Evolutionary conservation across 352 stramenopile species (phyloP).

Genomic region (Heterotrichella gracilis): DNA sequence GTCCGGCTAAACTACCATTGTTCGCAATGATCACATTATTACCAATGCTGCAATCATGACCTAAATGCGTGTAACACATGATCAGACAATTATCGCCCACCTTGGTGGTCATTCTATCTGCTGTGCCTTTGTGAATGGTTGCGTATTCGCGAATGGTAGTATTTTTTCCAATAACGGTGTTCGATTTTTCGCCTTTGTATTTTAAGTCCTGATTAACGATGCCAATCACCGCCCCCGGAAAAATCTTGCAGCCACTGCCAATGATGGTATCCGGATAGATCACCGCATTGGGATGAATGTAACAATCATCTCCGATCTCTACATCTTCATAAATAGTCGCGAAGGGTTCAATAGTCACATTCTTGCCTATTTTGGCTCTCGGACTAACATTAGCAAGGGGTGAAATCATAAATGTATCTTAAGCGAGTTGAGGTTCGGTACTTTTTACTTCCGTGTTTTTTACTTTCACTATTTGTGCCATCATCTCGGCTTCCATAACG

Average conservation of each 20-base stretch:
- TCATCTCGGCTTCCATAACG: not conserved
- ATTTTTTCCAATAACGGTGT: not conserved
- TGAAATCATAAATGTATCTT: conserved; percentile 9
- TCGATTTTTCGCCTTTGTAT: not conserved
- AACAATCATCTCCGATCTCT: not conserved
- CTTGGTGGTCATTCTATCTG: not conserved
- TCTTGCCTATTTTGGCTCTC: not conserved
- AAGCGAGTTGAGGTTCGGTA: not conserved
- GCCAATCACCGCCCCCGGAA: not conserved
- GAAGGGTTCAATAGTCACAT: not conserved
- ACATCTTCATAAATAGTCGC: not conserved
- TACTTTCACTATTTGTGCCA: not conserved
- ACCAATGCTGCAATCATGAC: not conserved
- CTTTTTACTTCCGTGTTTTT: not conserved
- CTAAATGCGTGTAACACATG: not conserved
- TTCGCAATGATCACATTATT: conserved; percentile 2
- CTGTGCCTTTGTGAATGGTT: conserved; percentile 1
- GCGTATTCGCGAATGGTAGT: not conserved
- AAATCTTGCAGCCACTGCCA: not conserved
- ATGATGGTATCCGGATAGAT: conserved; percentile 1
- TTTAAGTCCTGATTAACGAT: not conserved
- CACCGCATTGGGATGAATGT: not conserved
- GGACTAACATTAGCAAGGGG: not conserved
- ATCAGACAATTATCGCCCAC: not conserved
- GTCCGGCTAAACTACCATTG: not conserved